Percentiles rank a stretch among this genome's conserved stretches.
phyloP scores from a whole-genome alignment of 768 basidiomycete genomes.

The Hortiboletus flavorubellus region DNA sequence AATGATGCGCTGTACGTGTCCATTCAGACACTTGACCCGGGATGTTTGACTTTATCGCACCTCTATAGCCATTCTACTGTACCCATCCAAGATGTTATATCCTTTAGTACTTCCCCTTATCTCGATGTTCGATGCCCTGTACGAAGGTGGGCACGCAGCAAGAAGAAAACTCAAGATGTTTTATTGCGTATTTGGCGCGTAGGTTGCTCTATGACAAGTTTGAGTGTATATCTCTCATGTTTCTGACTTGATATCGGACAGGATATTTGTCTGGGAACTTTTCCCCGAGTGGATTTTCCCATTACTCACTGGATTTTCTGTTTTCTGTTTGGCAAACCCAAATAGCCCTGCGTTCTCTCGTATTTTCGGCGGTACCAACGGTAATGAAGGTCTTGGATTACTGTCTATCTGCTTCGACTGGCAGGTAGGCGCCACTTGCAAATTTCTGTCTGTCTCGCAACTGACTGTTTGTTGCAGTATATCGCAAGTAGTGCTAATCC shows the following conservation, averaged over 20 bases:
- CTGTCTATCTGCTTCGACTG: slow-evolving; percentile 61
- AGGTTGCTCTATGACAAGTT: slow-evolving; percentile 18
- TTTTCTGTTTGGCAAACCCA: slow-evolving; percentile 57
- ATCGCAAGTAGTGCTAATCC: slow-evolving; percentile 39
- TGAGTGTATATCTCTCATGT: not conserved
- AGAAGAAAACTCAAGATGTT: slow-evolving; percentile 39
- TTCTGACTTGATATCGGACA: slow-evolving; percentile 16
- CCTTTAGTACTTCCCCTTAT: slow-evolving; percentile 28
- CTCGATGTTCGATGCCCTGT: slow-evolving; percentile 36
- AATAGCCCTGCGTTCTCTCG: slow-evolving; percentile 30
- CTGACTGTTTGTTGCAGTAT: slow-evolving; percentile 15
- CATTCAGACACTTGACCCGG: not conserved
- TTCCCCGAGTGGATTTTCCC: slow-evolving; percentile 45
- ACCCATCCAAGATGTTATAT: slow-evolving; percentile 44
- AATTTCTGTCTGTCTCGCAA: not conserved
- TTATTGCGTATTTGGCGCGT: slow-evolving; percentile 26
- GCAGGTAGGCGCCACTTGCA: slow-evolving; percentile 30
- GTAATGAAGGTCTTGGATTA: slow-evolving; percentile 66
- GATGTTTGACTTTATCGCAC: not conserved
- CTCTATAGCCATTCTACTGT: slow-evolving; percentile 31
- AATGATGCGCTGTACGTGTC: slow-evolving; percentile 42
- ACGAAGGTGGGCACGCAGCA: slow-evolving; percentile 36
- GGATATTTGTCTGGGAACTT: slow-evolving; percentile 32
- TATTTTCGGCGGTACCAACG: slow-evolving; percentile 62
- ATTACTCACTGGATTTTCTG: slow-evolving; percentile 56